These are phyloP conservation scores for Truncatella angustata DNA, from an alignment of 2,329 filamentous ascomycete genomes.

Conservation along the genomic window DNA sequence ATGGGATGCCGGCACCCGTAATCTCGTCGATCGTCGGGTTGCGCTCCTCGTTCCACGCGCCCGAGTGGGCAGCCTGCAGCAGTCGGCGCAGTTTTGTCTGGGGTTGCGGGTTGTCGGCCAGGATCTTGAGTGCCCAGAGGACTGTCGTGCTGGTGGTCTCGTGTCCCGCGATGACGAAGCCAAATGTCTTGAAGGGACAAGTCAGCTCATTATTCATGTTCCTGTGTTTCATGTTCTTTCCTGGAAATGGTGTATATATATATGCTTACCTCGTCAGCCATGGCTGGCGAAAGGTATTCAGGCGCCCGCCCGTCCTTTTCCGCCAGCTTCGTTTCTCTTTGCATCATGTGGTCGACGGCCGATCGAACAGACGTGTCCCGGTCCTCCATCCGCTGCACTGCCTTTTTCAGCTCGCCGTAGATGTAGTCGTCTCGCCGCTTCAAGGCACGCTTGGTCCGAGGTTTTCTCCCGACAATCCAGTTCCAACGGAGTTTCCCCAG, in stretches of 20 bases:
- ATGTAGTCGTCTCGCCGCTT: slow-evolving; percentile 27
- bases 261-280: slow-evolving; percentile 18
- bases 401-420: slow-evolving; percentile 16
- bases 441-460: slow-evolving; percentile 12
- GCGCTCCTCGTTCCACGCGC: slow-evolving; percentile 18
- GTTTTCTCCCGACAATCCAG: slow-evolving; percentile 16
- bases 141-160: slow-evolving; percentile 29
- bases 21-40: slow-evolving; percentile 23
- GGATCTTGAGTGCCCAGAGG: slow-evolving; percentile 28
- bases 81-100: slow-evolving; percentile 26
- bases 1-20: slow-evolving; percentile 19
- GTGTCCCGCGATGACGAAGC: slow-evolving; percentile 30
- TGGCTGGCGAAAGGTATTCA: slow-evolving; percentile 18
- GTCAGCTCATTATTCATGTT: too few relatives aligned
- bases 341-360: slow-evolving; percentile 31
- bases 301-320: slow-evolving; percentile 25
- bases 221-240: neutral
- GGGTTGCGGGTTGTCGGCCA: slow-evolving; percentile 17
- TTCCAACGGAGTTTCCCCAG: slow-evolving; percentile 4
- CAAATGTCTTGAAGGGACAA: slow-evolving; percentile 25
- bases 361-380: slow-evolving; percentile 20
- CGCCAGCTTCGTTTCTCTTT: slow-evolving; percentile 28
- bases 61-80: slow-evolving; percentile 15
- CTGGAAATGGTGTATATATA: neutral
- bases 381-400: slow-evolving; percentile 14